Percentiles rank a stretch among this genome's conserved stretches.
Evolutionary conservation across 2,329 filamentous ascomycete genomes (phyloP).

Genomic region (Neoarthrinium moseri): DNA sequence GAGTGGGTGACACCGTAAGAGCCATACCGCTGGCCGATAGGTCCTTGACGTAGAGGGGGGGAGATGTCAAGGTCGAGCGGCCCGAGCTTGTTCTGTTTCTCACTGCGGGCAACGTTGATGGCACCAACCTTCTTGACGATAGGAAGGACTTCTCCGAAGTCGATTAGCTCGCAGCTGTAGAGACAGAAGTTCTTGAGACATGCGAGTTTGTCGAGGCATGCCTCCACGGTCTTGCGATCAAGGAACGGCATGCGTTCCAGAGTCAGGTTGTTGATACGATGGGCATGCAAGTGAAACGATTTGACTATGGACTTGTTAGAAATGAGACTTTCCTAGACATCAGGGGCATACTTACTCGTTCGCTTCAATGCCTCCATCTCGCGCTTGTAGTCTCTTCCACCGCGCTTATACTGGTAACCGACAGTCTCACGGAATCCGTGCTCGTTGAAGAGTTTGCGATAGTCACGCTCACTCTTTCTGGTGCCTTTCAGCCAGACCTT

Average conservation of each 20-base stretch:
- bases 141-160: conserved; percentile 17
- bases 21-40: conserved; percentile 12
- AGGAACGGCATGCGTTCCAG: conserved; percentile 13
- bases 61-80: conserved; percentile 22
- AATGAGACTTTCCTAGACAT: neutral
- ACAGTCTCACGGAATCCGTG: neutral
- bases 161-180: conserved; percentile 27
- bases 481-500: neutral
- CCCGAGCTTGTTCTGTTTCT: conserved; percentile 17
- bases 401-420: neutral
- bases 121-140: conserved; percentile 18
- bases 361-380: neutral
- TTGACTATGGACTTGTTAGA: neutral
- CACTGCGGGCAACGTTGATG: conserved; percentile 13
- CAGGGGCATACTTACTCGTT: neutral
- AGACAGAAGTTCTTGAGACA: conserved; percentile 21
- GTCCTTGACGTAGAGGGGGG: conserved; percentile 8
- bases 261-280: neutral
- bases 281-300: neutral
- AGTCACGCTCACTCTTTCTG: neutral
- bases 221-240: conserved; percentile 15
- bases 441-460: neutral
- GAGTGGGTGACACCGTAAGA: conserved; percentile 19
- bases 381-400: neutral
- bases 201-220: conserved; percentile 16